Base-by-base conservation (phyloP, 768 basidiomycete species). In the Rossbeevera mucosa region DNA sequence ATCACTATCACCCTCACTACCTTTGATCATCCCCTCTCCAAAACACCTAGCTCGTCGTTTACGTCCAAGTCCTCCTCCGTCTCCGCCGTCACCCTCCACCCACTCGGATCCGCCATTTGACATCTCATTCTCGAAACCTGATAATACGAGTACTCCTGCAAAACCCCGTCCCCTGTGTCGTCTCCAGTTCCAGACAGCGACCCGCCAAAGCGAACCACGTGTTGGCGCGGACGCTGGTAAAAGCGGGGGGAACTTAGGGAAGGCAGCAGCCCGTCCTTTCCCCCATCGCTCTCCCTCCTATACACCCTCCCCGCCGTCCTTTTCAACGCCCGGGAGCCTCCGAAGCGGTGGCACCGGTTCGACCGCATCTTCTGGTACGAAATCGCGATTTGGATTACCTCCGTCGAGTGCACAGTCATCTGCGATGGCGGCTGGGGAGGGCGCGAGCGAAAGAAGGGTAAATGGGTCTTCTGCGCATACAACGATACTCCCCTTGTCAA, bases 91-190 rank as follows among this genome's bases (percentile, higher is more conserved):
- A 18, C 29, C 55, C 5, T 6, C 21, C n/a, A 29, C 53, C 3
- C 24, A 53, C 14, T 49, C 59, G 0, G 61, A 65, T 11, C 25
- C 57, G 6, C 53, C 49, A 2, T 64, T 65, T 21, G 64, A 65
- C 28, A 47, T 66, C 16, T 65, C 64, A 0, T 65, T 65, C 33
- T 64, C 64, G 8, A 52, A 53, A 12, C 31, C 50, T 33, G 56
- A 59, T n/a, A 67, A 67, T 6, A 59, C 65, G 0, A 67, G 65
- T 18, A 67, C 65, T 14, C 65, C 65, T 24, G 64, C 62, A 5
- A 67, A 68, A 43, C 53, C 56, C 8, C 63, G 53, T 4, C 43
- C 41, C 4, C 36, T n/a, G 30, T 44, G 53, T 5, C 55, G 56
- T n/a, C 9, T 24, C 18, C 44, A 47, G n/a, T 22, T 13, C 11